Conservation (phyloP, 192 early-diverging fungal species). For the Umbelopsis isabellina region DNA sequence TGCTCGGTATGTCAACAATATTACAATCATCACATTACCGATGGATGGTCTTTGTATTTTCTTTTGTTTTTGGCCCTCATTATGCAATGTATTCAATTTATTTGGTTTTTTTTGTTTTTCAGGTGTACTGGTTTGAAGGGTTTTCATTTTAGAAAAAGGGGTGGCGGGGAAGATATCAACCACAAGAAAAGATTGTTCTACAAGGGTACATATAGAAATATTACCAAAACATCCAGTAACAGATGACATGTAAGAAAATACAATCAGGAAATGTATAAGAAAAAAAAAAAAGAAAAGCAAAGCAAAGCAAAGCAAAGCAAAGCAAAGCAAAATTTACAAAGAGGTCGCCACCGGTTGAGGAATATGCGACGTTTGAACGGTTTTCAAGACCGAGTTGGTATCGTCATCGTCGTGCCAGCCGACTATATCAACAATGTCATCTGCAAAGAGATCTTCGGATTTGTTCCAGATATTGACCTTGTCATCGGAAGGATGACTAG, state of each 20-base stretch:
- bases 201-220: background rate
- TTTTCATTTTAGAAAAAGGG: too few relatives aligned
- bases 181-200: background rate
- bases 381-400: background rate
- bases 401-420: conserved; percentile 19
- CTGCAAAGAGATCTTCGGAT: conserved; percentile 9
- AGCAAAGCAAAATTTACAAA: conserved; percentile 10
- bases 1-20: too few relatives aligned
- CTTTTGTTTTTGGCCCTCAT: too few relatives aligned
- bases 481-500: conserved; percentile 10
- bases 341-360: background rate
- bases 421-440: conserved; percentile 15
- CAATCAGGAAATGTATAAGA: background rate
- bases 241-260: background rate
- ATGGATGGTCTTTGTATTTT: too few relatives aligned
- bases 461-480: conserved; percentile 21
- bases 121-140: too few relatives aligned
- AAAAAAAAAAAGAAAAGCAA: too few relatives aligned
- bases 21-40: too few relatives aligned
- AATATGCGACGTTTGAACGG: conserved; percentile 16
- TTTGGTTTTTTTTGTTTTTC: too few relatives aligned
- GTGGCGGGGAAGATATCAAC: too few relatives aligned
- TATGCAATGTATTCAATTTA: too few relatives aligned
- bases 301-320: background rate
- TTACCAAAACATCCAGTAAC: background rate